These are phyloP conservation scores for Blastobotrys petasosporus DNA, from an alignment of 1,139 yeast genomes.

Conservation along the genomic window DNA sequence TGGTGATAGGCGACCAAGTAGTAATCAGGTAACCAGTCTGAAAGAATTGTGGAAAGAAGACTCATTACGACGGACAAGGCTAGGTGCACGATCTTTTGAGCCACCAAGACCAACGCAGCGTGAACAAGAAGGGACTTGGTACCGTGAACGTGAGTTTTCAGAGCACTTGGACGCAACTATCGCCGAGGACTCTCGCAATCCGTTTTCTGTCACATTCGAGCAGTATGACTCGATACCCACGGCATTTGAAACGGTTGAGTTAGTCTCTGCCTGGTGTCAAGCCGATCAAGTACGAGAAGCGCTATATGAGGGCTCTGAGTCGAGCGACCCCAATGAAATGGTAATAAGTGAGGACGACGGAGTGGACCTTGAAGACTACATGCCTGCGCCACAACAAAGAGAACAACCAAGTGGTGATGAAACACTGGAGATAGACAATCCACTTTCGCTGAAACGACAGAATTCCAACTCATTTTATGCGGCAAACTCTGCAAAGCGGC, in stretches of 20 bases:
- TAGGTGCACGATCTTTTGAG: conserved; percentile 2
- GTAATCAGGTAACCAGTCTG: conserved; percentile 51
- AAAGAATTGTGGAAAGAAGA: conserved; percentile 60
- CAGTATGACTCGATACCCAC: conserved; percentile 19
- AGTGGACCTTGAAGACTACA: no score
- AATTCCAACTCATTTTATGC: no score
- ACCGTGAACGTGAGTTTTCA: conserved; percentile 2
- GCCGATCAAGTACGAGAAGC: no score
- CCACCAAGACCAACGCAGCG: conserved; percentile 7
- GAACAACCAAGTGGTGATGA: no score
- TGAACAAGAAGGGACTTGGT: conserved; percentile 1
- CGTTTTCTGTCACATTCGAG: not conserved
- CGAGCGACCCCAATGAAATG: no score
- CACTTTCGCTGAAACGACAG: no score
- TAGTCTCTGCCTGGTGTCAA: no score
- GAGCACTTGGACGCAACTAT: not conserved
- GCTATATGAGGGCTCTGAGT: no score
- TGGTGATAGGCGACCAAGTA: conserved; percentile 11
- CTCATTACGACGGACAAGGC: conserved; percentile 41
- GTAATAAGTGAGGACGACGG: no score
- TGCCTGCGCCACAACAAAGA: no score
- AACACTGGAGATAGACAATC: no score
- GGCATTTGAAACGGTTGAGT: conserved; percentile 21
- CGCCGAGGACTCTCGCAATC: not conserved
- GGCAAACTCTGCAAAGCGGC: no score